These are phyloP conservation scores for Breviolum minutum DNA, from an alignment of 73 alveolate genomes.

Conservation along the genomic window DNA sequence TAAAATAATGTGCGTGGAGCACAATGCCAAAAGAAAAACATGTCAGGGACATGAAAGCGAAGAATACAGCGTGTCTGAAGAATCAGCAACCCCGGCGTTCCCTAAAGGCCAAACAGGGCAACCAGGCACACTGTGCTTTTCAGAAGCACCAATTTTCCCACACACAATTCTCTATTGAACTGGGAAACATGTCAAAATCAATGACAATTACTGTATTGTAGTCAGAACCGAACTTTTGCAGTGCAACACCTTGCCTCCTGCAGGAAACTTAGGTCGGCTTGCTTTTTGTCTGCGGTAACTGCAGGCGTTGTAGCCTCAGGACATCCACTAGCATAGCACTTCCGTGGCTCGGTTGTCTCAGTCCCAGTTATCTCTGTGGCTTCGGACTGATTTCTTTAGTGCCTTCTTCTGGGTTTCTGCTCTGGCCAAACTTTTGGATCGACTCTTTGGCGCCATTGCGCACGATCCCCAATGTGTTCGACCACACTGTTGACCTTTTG, in stretches of 20 bases:
- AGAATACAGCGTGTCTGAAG: no score
- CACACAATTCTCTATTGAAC: no score
- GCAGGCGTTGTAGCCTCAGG: slow-evolving; percentile 9
- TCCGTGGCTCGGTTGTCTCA: neutral
- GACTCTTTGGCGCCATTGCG: slow-evolving; percentile 59
- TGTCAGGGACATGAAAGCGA: no score
- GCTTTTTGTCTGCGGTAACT: slow-evolving; percentile 1
- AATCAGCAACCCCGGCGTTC: no score
- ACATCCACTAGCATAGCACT: neutral
- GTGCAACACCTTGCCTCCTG: slow-evolving; percentile 14
- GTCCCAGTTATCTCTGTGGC: no score
- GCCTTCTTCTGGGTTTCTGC: neutral
- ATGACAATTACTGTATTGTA: no score
- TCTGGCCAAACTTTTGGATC: slow-evolving; percentile 50
- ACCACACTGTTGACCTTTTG: neutral
- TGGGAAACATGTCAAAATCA: no score
- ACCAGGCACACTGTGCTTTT: no score
- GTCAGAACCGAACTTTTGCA: neutral
- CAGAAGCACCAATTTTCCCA: no score
- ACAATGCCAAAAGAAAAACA: no score
- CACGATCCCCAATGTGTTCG: neutral
- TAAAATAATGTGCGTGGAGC: no score
- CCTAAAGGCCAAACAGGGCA: no score
- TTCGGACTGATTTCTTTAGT: neutral
- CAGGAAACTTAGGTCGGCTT: slow-evolving; percentile 39